Base-by-base conservation (phyloP, 306 rosid species). In the Purshia tridentata region DNA sequence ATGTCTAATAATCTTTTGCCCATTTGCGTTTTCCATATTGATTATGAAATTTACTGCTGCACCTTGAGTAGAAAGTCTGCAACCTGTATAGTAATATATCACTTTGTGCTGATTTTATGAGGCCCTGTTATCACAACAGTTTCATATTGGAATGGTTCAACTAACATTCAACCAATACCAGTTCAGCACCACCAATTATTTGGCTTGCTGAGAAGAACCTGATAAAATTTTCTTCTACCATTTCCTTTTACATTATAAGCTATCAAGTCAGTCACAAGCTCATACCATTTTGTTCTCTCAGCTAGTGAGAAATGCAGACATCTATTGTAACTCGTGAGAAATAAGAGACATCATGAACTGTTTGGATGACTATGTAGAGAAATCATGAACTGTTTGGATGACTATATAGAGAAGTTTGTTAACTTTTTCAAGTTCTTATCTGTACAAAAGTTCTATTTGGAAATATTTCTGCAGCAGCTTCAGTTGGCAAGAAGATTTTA, bases 21-120 rank as follows among this genome's bases (percentile, higher is more conserved):
- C 67, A 7, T 40, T 61, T 8, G 6, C 66, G n/a, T 4, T 19
- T 58, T 58, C 10, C 47, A 39, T 42, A 37, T 61, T 37, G 23
- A 61, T 22, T 35, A 9, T 70, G 52, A 69, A 42, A 13, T 58
- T 69, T 76, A 45, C 72, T 65, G 78, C 51, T 59, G 65, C 65
- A 55, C 42, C 54, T 9, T 0, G 35, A 15, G 46, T 72, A 16
- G 14, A 57, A 39, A 11, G 10, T 52, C 47, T 13, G 12, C 61
- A 22, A 18, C 23, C 10, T 69, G 37, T 69, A 35, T 40, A 8
- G 45, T 69, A 52, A 11, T 23, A 22, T 9, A 22, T 18, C 22
- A 1, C 62, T 57, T 57, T 20, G 56, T 16, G 54, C 42, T 70
- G 22, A 22, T 52, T 41, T 46, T 70, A 46, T 72, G 62, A 51